These are phyloP conservation scores for Fusarium longipes DNA, from an alignment of 2,329 filamentous ascomycete species.

Conservation along the genomic window DNA sequence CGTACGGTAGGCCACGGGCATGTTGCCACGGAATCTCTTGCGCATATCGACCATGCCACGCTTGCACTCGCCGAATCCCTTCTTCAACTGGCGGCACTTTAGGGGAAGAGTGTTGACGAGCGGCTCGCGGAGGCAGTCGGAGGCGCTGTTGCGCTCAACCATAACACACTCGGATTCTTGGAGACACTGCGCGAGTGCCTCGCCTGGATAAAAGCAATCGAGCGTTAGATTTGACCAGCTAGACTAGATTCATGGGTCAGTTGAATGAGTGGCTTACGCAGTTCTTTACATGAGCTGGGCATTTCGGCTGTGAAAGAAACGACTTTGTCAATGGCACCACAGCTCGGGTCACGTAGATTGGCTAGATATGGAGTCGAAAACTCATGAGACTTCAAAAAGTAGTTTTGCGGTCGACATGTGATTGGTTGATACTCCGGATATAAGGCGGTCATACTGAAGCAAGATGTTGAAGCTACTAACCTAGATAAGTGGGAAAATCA, in stretches of 20 bases:
- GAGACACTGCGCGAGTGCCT: slow-evolving; percentile 92
- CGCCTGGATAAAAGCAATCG: slow-evolving; percentile 66
- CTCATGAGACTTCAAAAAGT: slow-evolving; percentile 30
- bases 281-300: slow-evolving; percentile 97
- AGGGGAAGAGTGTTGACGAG: slow-evolving; percentile 84
- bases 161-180: slow-evolving; percentile 97
- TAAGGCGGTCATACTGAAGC: slow-evolving; percentile 19
- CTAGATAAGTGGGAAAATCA: no score
- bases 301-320: slow-evolving; percentile 61
- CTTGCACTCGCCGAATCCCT: slow-evolving; percentile 94
- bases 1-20: slow-evolving; percentile 76
- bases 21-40: slow-evolving; percentile 95
- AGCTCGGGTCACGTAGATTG: slow-evolving; percentile 38
- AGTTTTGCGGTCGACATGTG: slow-evolving; percentile 44
- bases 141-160: slow-evolving; percentile 85
- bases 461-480: no score
- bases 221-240: neutral
- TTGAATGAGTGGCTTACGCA: slow-evolving; percentile 71
- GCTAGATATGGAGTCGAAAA: slow-evolving; percentile 32
- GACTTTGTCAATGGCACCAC: slow-evolving; percentile 26
- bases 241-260: slow-evolving; percentile 1
- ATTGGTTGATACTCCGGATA: slow-evolving; percentile 37
- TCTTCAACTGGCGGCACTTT: slow-evolving; percentile 92
- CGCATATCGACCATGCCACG: slow-evolving; percentile 98
- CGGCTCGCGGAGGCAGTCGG: slow-evolving; percentile 88